Base-by-base conservation (phyloP, 2,329 filamentous ascomycete species). In the Sporothrix variecibatus region DNA sequence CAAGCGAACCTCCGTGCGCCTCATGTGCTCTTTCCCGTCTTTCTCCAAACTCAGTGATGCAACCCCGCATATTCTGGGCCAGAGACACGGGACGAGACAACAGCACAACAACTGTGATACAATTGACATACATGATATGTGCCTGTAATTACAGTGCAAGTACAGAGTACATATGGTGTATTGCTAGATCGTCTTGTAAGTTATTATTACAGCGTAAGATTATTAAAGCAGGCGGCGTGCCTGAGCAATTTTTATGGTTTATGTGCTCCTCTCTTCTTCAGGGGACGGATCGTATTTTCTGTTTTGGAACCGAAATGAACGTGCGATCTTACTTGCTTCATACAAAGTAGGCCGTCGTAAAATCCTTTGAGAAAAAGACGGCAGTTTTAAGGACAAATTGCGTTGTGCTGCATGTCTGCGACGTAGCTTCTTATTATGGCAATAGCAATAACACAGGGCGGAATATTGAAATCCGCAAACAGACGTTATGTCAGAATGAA, bases 61-160 rank as follows among this genome's bases (percentile, higher is more conserved):
- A 62, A 60, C 69, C 53, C 38, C 53, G 53, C 69, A 71, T 46
- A 71, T 71, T 49, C 67, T 23, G 49, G 46, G 46, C 31, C 67
- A 56, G 17, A 53, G 17, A 23, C 43, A 34, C 28, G 20, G 23
- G n/a, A 40, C 58, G 17, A 38, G 28, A 40, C 7, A 62, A 20
- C 31, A 40, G 9, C 34, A 49, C 20, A 23, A 20, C 17, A n/a
- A 40, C n/a, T 64, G 20, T 28, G 51, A 28, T 12, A 28, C 43
- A 4, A 20, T 9, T 43, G 4, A 43, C 40, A 11, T 43, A 11
- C 12, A 11, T 11, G 40, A 11, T 11, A 49, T 20, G 43, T 49
- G 43, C 12, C 15, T 49, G 43, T 6, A 49, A 49, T 49, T 20
- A 2, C 15, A 17, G 34, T n/a, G n/a, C 2, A 34, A 2, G 15